A percentile compares a stretch with the other conserved stretches of the same genome.
Evolutionary conservation across 2,329 filamentous ascomycete species (phyloP).

Genomic region (Stagonosporopsis rhizophila): DNA sequence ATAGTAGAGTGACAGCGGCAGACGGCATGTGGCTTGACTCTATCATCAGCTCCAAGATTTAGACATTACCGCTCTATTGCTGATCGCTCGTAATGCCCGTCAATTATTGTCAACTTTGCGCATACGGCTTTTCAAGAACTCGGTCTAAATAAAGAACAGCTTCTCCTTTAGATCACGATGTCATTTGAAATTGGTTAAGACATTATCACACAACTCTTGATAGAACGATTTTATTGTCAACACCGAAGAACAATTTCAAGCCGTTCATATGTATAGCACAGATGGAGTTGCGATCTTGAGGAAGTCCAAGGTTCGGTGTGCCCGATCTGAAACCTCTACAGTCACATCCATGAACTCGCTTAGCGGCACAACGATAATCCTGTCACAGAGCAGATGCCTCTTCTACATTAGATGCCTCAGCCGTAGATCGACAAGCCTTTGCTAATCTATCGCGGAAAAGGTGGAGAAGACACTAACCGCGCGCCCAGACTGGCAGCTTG

Average conservation of each 20-base stretch:
- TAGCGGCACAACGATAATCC: conserved; percentile 16
- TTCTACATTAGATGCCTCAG: conserved; percentile 30
- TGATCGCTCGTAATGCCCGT: neutral
- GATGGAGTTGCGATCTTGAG: conserved; percentile 1
- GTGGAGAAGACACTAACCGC: neutral
- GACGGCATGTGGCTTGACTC: conserved; percentile 6
- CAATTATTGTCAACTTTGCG: neutral
- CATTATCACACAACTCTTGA: neutral
- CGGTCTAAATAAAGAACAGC: neutral
- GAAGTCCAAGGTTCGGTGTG: conserved; percentile 8
- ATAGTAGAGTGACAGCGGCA: conserved; percentile 16
- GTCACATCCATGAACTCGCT: conserved; percentile 17
- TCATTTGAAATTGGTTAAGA: too few species aligned
- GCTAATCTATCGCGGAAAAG: neutral
- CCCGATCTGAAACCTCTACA: conserved; percentile 6
- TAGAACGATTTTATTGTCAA: neutral
- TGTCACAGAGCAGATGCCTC: conserved; percentile 20
- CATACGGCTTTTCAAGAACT: neutral
- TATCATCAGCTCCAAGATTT: neutral
- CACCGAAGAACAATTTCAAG: neutral
- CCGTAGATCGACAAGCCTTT: conserved; percentile 5
- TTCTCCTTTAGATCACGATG: neutral
- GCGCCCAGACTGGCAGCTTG: neutral
- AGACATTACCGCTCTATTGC: neutral
- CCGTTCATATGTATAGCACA: neutral